Evolutionary conservation across 768 basidiomycete species (phyloP), one percentile per base, ranked within the genome.

Genomic region (Candolleomyces efflorescens): DNA sequence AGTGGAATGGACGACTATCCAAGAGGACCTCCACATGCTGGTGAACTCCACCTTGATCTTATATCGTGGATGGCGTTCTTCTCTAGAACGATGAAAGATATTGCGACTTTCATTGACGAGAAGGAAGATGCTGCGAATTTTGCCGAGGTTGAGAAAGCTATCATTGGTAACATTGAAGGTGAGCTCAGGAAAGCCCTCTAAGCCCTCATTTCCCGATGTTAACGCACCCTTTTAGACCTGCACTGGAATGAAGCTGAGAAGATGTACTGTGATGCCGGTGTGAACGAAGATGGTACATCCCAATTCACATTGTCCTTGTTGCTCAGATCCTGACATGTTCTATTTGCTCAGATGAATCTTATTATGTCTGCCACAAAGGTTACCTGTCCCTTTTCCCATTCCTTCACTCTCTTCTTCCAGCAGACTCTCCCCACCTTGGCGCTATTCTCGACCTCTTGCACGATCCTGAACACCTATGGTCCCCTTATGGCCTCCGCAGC

Each of bases 21-120:
- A 11, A 82, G 95, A 54, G 94, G 90, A 13, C 84, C 86, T 24
- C 89, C 95, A 5, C 92, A 94, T 66, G 80, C 86, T 1, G 95
- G 96, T 50, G 95, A 98, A 73, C 76, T 98, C 48, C 95, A 98
- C 69, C 70, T 98, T 58, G 95, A 98, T 71, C 73, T 98, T 57
- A 91, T 94, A 61, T 89, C 90, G 27, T 98, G 95, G 95, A 92
- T 98, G 86, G 95, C 83, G 3, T 97, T 94, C 78, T 98, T 98
- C 72, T 84, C 92, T 36, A 79, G 89, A 62, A 98, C 95, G 26
- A 98, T 98, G 95, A 82, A 79, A 53, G 90, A 89, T 48, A 90
- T 98, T 57, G 89, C 95, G 0, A 86, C 83, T 58, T 96, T 90
- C 68, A 76, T 96, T 15, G 93, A 89, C 1, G 89, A 96, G 70